phyloP scores from a whole-genome alignment of 1,284 basidiomycete genomes.

The Neolentinus lepideus region DNA sequence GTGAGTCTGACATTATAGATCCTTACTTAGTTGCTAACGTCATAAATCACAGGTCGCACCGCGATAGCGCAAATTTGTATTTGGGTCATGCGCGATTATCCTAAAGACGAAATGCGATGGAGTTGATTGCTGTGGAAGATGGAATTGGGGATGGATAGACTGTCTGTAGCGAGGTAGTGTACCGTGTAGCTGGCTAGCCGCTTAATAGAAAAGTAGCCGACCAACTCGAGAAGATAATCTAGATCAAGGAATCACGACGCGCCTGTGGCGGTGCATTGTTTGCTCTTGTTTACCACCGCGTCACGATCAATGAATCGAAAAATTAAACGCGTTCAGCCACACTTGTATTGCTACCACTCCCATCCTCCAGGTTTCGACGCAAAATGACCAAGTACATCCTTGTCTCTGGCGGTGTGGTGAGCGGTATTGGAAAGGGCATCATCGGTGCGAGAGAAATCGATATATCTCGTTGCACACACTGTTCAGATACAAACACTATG shows the following conservation, averaged over 20 bases:
- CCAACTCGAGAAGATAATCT: too few species aligned
- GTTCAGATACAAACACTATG: constrained; percentile 16
- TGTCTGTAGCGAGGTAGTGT: too few species aligned
- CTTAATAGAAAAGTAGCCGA: background rate
- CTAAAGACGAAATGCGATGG: too few species aligned
- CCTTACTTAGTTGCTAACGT: too few species aligned
- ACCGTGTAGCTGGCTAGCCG: background rate
- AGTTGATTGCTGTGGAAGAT: too few species aligned
- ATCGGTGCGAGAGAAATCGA: constrained; percentile 53
- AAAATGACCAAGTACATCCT: constrained; percentile 85
- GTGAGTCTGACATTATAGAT: too few species aligned
- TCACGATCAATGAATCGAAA: background rate
- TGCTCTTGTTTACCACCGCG: background rate
- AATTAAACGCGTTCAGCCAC: background rate
- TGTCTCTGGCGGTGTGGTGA: constrained; percentile 88
- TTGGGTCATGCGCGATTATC: too few species aligned
- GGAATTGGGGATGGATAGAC: too few species aligned
- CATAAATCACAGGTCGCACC: too few species aligned
- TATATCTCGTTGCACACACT: constrained; percentile 6
- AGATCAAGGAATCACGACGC: background rate
- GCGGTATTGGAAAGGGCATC: constrained; percentile 92
- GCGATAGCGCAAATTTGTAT: too few species aligned
- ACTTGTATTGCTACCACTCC: background rate
- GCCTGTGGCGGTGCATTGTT: background rate
- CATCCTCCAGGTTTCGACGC: background rate